Evolutionary conservation across 192 early-diverging fungal genomes (phyloP), one percentile per base, ranked within the genome.

Genomic region (Linnemannia exigua): DNA sequence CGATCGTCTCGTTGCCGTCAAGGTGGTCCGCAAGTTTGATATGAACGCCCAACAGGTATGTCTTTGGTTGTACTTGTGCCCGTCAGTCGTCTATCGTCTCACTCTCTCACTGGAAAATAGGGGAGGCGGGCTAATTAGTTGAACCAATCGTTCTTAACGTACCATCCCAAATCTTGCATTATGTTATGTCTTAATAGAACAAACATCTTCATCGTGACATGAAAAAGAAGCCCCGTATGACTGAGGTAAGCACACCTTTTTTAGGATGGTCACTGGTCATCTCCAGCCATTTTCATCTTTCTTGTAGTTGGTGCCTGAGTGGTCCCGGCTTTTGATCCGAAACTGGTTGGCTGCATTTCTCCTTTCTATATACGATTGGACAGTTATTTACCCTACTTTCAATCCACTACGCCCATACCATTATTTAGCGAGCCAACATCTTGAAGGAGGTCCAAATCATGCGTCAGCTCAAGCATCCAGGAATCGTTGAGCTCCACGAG

Each of bases 401-500:
- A n/a, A 52, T 38, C 19, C 20, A 72, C 54, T n/a, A n/a, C n/a
- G n/a, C n/a, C n/a, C n/a, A n/a, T n/a, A n/a, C n/a, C 22, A 58
- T n/a, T 25, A 54, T 22, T 28, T 85, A 93, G 93, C 90, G 93
- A 52, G 93, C 92, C 52, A 95, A 94, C 84, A 95, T 98, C 71
- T 88, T 96, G 70, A 95, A 97, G 76, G 97, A 98, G 89, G 93
- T 96, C 5, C 91, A 92, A 36, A 95, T 98, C 74, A 94, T 97
- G 90, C 91, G 95, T 31, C 91, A 92, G 71, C 83, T 98, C 66
- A 89, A 90, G 51, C 96, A 97, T 77, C 89, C 90, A 20, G 95
- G 95, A 63, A 93, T 98, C 51, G 91, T 97, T 79, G 84, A 88
- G 66, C 89, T 98, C 37, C 81, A 93, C 33, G 92, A 94, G 33